These are phyloP conservation scores for Stellera chamaejasme DNA, from an alignment of 345 rosid species.

Conservation along the genomic window DNA sequence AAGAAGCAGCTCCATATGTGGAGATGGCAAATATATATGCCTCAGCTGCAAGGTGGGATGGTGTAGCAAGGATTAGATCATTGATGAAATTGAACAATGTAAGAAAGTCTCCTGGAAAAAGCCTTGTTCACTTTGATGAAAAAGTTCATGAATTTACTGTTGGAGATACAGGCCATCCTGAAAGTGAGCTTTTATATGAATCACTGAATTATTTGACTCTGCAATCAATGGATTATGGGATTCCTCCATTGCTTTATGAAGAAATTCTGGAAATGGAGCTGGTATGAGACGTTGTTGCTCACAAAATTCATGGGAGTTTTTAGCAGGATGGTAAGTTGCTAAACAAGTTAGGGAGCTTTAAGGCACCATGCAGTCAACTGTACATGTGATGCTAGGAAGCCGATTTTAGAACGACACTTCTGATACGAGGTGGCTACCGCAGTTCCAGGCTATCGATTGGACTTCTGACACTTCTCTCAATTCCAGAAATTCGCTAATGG, in stretches of 20 bases:
- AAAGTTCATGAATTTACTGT: slow-evolving; percentile 37
- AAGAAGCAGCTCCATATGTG: slow-evolving; percentile 42
- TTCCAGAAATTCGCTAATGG: no score
- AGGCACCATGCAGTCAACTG: no score
- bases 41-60: slow-evolving; percentile 41
- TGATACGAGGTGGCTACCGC: no score
- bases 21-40: slow-evolving; percentile 58
- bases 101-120: slow-evolving; percentile 49
- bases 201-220: slow-evolving; percentile 30
- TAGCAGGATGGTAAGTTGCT: no score
- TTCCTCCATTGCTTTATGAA: background rate
- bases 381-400: no score
- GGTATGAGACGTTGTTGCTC: background rate
- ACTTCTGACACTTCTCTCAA: no score
- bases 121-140: slow-evolving; percentile 34
- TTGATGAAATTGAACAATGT: slow-evolving; percentile 41
- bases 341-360: no score
- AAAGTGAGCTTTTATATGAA: slow-evolving; percentile 18
- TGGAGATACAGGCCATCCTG: slow-evolving; percentile 35
- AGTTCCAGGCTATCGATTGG: no score
- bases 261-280: slow-evolving; percentile 5
- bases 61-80: slow-evolving; percentile 30
- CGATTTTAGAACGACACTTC: no score
- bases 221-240: slow-evolving; percentile 27
- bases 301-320: no score